Percentiles rank a stretch among this genome's conserved stretches.
Conservation (phyloP, 2,329 filamentous ascomycete species). For the Sarocladiaceae sp. region DNA sequence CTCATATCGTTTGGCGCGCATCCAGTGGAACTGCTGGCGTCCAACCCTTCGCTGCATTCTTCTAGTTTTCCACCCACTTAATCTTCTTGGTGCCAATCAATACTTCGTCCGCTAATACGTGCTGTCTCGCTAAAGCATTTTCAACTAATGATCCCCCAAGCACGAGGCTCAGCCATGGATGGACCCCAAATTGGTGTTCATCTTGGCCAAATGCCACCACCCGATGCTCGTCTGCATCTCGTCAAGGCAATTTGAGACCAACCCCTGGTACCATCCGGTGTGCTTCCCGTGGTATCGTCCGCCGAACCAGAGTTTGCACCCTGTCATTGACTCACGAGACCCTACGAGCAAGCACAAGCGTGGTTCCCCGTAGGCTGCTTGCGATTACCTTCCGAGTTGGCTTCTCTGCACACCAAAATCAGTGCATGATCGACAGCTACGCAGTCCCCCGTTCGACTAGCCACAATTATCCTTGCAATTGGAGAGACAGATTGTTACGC, state of each 20-base stretch:
- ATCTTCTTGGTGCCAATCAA: neutral
- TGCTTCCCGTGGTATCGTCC: neutral
- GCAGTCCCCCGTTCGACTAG: neutral
- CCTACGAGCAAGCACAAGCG: neutral
- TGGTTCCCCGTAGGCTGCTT: neutral
- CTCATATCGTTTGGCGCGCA: neutral
- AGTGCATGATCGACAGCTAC: neutral
- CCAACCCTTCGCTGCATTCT: neutral
- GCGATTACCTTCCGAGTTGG: neutral
- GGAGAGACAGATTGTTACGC: too few relatives aligned
- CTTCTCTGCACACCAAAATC: neutral
- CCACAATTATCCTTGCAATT: neutral
- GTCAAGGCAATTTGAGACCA: neutral
- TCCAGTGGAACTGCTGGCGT: neutral
- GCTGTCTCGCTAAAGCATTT: too few relatives aligned
- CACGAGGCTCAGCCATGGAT: too few relatives aligned
- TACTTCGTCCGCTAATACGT: too few relatives aligned
- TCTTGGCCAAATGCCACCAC: neutral
- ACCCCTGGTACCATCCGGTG: neutral
- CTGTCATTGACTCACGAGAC: neutral
- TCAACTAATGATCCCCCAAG: neutral
- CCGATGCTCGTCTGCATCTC: neutral
- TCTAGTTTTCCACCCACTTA: neutral
- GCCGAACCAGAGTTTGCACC: neutral
- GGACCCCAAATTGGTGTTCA: neutral